These are phyloP conservation scores for Oryza meyeriana DNA, from an alignment of 176 grass and related monocot genomes.

Conservation along the genomic window DNA sequence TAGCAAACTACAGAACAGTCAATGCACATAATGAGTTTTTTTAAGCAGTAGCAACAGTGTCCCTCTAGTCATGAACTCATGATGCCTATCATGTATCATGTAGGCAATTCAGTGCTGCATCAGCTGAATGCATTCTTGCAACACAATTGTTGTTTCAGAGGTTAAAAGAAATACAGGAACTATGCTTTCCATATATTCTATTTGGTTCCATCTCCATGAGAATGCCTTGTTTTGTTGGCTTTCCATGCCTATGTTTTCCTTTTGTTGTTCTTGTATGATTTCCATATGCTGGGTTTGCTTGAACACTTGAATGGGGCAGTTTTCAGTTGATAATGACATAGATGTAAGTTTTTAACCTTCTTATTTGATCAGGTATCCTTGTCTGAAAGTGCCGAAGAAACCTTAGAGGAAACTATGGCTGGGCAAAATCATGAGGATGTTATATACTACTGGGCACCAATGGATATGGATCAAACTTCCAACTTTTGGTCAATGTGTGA, in stretches of 20 bases:
- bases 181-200: too few relatives aligned
- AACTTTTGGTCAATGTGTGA: slow-evolving; percentile 91
- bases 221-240: not conserved
- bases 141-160: not conserved
- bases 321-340: slow-evolving; percentile 11
- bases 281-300: not conserved
- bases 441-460: slow-evolving; percentile 76
- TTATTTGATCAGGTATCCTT: slow-evolving; percentile 67
- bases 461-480: slow-evolving; percentile 47
- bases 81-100: not conserved
- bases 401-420: slow-evolving; percentile 55
- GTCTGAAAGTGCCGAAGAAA: slow-evolving; percentile 73
- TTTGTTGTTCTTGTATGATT: not conserved
- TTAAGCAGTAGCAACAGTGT: not conserved
- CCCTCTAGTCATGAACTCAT: not conserved
- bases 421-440: slow-evolving; percentile 67
- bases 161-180: not conserved
- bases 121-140: not conserved
- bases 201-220: too few relatives aligned
- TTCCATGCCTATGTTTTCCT: not conserved
- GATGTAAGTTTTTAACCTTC: slow-evolving; percentile 11
- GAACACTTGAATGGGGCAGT: not conserved
- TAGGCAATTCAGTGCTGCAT: not conserved
- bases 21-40: not conserved
- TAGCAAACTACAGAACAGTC: slow-evolving; percentile 11